phyloP scores from a whole-genome alignment of 768 basidiomycete species.

The Phaeolepiota aurea region DNA sequence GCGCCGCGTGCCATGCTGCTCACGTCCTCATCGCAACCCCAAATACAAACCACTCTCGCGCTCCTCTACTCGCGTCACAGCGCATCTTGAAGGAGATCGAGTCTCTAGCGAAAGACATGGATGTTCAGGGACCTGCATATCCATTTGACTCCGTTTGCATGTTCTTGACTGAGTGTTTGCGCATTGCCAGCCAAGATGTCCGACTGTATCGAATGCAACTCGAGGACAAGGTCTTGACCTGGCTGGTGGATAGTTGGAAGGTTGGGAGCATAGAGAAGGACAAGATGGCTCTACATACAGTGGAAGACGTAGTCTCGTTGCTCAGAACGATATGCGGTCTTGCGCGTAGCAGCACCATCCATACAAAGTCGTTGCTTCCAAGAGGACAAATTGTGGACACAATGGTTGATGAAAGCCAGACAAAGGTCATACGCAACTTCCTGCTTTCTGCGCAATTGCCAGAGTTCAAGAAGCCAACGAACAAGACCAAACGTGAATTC shows the following conservation, averaged over 20 bases:
- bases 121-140: slow-evolving; percentile 82
- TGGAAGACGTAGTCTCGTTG: slow-evolving; percentile 55
- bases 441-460: slow-evolving; percentile 61
- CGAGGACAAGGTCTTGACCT: slow-evolving; percentile 79
- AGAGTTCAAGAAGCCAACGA: slow-evolving; percentile 13
- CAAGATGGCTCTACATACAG: slow-evolving; percentile 42
- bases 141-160: slow-evolving; percentile 88
- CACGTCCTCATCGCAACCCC: slow-evolving; percentile 41
- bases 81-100: slow-evolving; percentile 70
- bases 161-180: slow-evolving; percentile 65
- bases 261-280: slow-evolving; percentile 24
- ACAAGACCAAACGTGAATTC: background rate
- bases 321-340: slow-evolving; percentile 59
- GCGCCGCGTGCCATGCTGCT: slow-evolving; percentile 72
- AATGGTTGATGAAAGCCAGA: slow-evolving; percentile 49
- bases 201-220: slow-evolving; percentile 76
- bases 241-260: slow-evolving; percentile 73
- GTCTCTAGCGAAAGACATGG: slow-evolving; percentile 69
- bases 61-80: slow-evolving; percentile 39
- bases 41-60: slow-evolving; percentile 12
- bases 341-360: slow-evolving; percentile 32
- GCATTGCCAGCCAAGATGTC: slow-evolving; percentile 71
- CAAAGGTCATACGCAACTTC: slow-evolving; percentile 59
- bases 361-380: slow-evolving; percentile 53
- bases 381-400: slow-evolving; percentile 57